Base-by-base conservation (phyloP, 805 yeast species). In the Myxozyma lipomycoides region DNA sequence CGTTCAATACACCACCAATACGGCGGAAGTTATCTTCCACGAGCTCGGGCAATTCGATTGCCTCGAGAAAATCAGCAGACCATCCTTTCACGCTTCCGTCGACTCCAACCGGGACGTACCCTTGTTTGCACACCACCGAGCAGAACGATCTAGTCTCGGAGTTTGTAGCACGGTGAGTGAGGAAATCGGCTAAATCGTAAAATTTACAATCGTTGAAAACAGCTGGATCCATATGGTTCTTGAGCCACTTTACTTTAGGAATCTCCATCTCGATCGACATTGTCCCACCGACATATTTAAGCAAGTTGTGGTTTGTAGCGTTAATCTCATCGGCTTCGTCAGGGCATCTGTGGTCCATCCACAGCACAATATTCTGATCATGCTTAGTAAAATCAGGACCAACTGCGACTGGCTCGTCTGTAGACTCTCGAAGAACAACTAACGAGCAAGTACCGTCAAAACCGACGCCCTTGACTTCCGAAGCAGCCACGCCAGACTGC, bases 241-340 rank as follows among this genome's bases (percentile, higher is more conserved):
- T 91, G 64, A 93, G 77, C 98, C 98, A 93, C 71, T 86, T 86
- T 72, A 88, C 89, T 70, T 93, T 93, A 55, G 98, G 98, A 59
- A 93, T 76, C 66, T 93, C 98, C 98, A 93, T 93, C 69, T 91
- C 98, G 63, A 93, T 85, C 45, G 97, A 89, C 97, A 93, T 91
- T 62, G 82, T 83, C 18, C 98, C 98, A 52, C 98, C 98, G 18
- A 93, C 98, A 66, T 87, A 93, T 66, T 86, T 84, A 63, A 93
- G 75, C 51, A 86, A 80, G 63, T 78, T 80, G 64, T 88, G 95
- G 32, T 78, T 77, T 0, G 96, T 84, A 38, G 83, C 79, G 69
- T 91, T 91, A 67, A 93, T 89, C 49, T 73, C 78, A 49, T 79
- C 72, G 12, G 96, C 89, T 66, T 91, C 96, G 5, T 74, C 72